Evolutionary conservation across 2,329 filamentous ascomycete genomes (phyloP).

Genomic region (Colletotrichum abscissum): DNA sequence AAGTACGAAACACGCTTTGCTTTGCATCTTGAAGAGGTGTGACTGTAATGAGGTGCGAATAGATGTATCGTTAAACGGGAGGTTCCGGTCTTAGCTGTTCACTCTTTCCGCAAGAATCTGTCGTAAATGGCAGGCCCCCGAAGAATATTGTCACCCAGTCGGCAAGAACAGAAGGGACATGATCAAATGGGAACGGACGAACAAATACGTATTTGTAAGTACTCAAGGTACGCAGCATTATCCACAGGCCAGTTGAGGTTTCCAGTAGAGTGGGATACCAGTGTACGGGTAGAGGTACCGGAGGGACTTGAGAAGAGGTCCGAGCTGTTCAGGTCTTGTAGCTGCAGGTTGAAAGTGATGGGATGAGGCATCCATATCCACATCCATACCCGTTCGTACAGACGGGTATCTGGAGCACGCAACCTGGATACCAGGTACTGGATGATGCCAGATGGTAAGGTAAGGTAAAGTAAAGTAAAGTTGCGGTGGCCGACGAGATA

Average conservation of each 20-base stretch:
- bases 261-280: background rate
- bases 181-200: background rate
- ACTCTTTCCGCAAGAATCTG: background rate
- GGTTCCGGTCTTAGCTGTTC: too few relatives aligned
- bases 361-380: background rate
- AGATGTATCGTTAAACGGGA: background rate
- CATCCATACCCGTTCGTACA: background rate
- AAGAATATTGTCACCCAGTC: background rate
- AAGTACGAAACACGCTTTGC: constrained; percentile 4
- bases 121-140: background rate
- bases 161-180: background rate
- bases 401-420: background rate
- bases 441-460: too few relatives aligned
- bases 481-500: constrained; percentile 9
- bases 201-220: too few relatives aligned
- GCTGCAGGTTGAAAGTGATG: background rate
- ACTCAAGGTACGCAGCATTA: too few relatives aligned
- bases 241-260: background rate
- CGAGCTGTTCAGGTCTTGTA: background rate
- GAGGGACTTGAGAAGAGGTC: background rate
- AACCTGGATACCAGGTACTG: background rate
- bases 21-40: background rate
- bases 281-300: background rate
- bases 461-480: background rate
- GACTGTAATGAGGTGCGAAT: background rate